Conservation (phyloP, 139 green algal species). For the Auxenochlorella pyrenoidosa region DNA sequence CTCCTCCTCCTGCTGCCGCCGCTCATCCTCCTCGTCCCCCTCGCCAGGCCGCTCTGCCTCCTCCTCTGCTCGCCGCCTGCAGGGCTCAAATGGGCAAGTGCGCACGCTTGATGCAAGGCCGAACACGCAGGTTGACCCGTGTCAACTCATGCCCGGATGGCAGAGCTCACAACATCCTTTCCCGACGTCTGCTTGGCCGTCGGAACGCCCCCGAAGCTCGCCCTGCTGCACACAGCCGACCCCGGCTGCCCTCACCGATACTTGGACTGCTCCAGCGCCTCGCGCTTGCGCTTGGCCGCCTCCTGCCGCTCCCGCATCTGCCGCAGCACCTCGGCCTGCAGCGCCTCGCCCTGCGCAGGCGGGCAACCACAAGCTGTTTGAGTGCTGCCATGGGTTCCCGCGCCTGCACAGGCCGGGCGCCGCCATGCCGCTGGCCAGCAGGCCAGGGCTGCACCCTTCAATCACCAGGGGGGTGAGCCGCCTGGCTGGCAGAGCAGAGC, state of each 20-base stretch:
- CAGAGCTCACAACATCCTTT: too few species aligned
- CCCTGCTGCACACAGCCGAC: too few species aligned
- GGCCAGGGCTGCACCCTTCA: too few species aligned
- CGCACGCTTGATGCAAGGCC: neutral
- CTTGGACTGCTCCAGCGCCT: slow-evolving; percentile 17
- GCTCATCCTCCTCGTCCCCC: neutral
- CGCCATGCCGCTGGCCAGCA: too few species aligned
- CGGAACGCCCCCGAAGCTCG: too few species aligned
- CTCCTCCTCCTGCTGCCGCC: neutral
- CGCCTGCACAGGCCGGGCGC: too few species aligned
- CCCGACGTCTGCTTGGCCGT: too few species aligned
- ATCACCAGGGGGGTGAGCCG: too few species aligned
- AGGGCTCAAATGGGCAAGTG: neutral
- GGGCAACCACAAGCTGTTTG: neutral
- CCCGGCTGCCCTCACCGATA: slow-evolving; percentile 24
- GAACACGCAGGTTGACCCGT: too few species aligned
- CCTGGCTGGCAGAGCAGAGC: too few species aligned
- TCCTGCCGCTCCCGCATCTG: slow-evolving; percentile 46
- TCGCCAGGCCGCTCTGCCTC: neutral
- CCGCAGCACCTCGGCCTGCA: slow-evolving; percentile 47
- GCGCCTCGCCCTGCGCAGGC: slow-evolving; percentile 35
- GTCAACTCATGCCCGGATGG: too few species aligned
- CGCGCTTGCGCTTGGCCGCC: slow-evolving; percentile 45
- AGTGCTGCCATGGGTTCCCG: neutral
- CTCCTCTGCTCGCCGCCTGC: neutral